Percentiles rank a stretch among this genome's conserved stretches.
Conservation (phyloP, 148 eudicot genomes). For the Camellia granthamiana region DNA sequence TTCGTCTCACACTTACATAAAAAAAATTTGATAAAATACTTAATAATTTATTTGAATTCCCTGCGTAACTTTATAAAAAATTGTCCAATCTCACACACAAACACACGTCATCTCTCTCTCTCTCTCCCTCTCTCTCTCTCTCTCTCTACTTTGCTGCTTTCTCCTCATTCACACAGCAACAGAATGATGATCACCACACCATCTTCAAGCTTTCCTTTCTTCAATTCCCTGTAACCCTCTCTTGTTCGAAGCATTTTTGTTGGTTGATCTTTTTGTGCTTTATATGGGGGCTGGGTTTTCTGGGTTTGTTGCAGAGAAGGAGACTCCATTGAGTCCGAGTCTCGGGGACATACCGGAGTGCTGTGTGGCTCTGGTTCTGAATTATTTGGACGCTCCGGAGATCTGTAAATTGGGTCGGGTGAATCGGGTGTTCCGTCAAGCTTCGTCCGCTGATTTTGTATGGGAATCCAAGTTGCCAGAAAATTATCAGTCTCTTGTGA, state of each 20-base stretch:
- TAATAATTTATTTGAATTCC: too few species aligned
- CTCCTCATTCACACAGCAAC: too few species aligned
- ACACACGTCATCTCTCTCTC: neutral
- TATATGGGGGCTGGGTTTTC: constrained; percentile 53
- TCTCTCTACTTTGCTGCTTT: neutral
- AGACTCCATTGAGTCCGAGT: constrained; percentile 16
- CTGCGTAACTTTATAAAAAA: too few species aligned
- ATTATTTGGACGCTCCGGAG: constrained; percentile 47
- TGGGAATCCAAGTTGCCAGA: constrained; percentile 62
- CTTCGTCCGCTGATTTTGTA: constrained; percentile 55
- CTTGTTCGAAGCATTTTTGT: neutral
- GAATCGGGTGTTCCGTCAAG: constrained; percentile 39
- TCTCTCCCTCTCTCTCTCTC: constrained; percentile 10
- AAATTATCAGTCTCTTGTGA: constrained; percentile 39
- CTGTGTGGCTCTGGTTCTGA: constrained; percentile 52
- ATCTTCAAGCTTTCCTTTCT: neutral
- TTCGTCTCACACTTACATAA: too few species aligned
- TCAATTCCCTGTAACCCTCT: neutral
- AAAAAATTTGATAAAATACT: too few species aligned
- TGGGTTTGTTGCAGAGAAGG: neutral
- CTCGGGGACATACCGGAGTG: constrained; percentile 65
- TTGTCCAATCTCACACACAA: too few species aligned
- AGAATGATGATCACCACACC: neutral
- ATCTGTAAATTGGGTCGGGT: constrained; percentile 44
- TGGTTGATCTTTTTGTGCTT: neutral